Base-by-base conservation (phyloP, 495 filamentous ascomycete genomes). In the Haplographium delicatum region DNA sequence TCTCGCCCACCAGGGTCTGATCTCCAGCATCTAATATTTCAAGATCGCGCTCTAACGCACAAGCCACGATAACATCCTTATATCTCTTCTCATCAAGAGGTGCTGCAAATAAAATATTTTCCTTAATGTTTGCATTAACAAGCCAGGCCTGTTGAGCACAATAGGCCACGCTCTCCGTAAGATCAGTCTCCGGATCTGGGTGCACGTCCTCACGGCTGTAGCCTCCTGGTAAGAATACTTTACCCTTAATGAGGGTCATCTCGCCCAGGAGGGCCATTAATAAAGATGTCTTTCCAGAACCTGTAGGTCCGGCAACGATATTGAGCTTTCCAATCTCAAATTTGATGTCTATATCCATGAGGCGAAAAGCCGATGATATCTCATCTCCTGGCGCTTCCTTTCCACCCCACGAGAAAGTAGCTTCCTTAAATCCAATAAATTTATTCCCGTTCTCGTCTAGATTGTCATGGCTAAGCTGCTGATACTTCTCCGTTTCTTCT, bases 61-160 rank as follows among this genome's bases (percentile, higher is more conserved):
- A 97, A 26, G 93, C 91, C 28, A 86, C 79, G 43, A 98, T 78
- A 18, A 97, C 93, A 24, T 87, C 80, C 57, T 82, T 82, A 65
- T 98, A 98, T 47, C 94, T 80, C 57, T 83, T 76, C 61, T 91
- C 79, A 59, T 97, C 84, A 57, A 83, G 86, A 0, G 83, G 76
- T 33, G 85, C 85, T 11, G 93, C 88, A 61, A 99, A 99, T 9
- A 93, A 64, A 51, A 99, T 99, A 64, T 99, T 99, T 44, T 95
- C 85, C 65, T 88, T 93, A 63, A 99, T 93, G 10, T 86, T 96
- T 39, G 83, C 91, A 59, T 99, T 99, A 43, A 96, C 86, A 33
- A 99, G 77, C 94, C 94, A 99, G 10, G 94, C 91, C 67, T 95
- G 88, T 64, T 99, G 94, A 19, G 94, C 91, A 62, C 95, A 96